Evolutionary conservation across 1,139 yeast genomes (phyloP).

Genomic region (Suhomyces atakaporum): DNA sequence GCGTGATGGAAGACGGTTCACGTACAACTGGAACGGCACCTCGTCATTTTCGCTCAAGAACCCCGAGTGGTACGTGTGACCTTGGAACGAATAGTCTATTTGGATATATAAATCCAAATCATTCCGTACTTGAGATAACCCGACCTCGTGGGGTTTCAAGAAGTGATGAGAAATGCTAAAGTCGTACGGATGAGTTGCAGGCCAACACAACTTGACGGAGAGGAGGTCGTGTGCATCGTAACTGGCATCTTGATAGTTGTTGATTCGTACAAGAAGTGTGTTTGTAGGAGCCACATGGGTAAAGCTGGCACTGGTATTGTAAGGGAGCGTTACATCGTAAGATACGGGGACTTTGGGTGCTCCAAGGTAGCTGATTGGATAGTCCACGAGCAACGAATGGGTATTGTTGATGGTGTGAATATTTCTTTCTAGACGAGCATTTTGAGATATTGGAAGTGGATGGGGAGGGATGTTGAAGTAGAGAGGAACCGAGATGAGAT

Average conservation of each 20-base stretch:
- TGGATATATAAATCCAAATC: conserved; percentile 26
- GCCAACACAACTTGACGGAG: conserved; percentile 47
- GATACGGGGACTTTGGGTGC: conserved; percentile 1
- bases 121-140: background rate
- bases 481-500: conserved; percentile 34
- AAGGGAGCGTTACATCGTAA: conserved; percentile 7
- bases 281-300: conserved; percentile 8
- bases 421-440: conserved; percentile 1
- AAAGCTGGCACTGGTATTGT: conserved; percentile 15
- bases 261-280: conserved; percentile 33
- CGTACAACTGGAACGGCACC: conserved; percentile 29
- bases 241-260: conserved; percentile 34
- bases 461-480: conserved; percentile 37
- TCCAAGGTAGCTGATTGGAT: conserved; percentile 27
- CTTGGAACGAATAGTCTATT: conserved; percentile 29
- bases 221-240: conserved; percentile 35
- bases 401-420: conserved; percentile 25
- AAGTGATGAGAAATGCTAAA: conserved; percentile 20
- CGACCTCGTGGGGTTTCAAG: conserved; percentile 9
- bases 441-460: conserved; percentile 8
- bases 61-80: conserved; percentile 23
- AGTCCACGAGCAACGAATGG: conserved; percentile 29
- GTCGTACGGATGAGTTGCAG: conserved; percentile 40
- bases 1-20: conserved; percentile 35
- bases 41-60: conserved; percentile 17